These are phyloP conservation scores for Erodium chrysanthum DNA, from an alignment of 441 rosid species.

Conservation along the genomic window DNA sequence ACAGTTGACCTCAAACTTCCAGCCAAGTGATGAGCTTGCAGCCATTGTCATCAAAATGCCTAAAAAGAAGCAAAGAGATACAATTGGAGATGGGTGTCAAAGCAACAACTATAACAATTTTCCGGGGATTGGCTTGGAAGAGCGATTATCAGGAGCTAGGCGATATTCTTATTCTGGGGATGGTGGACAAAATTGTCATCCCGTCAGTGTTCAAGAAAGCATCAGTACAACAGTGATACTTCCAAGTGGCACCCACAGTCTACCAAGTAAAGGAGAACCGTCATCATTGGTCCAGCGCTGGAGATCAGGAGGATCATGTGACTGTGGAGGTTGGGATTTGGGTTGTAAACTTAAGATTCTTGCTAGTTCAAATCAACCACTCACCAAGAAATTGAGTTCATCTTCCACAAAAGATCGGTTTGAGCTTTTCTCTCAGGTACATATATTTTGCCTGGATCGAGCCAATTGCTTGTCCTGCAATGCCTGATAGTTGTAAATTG, in stretches of 20 bases:
- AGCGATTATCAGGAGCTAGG: background rate
- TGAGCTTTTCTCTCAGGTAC: constrained; percentile 65
- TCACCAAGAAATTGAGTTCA: constrained; percentile 25
- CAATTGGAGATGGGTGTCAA: constrained; percentile 6
- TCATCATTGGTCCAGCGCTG: constrained; percentile 79
- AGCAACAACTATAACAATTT: background rate
- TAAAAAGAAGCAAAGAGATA: constrained; percentile 16
- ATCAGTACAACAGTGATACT: constrained; percentile 57
- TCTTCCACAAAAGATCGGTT: constrained; percentile 35
- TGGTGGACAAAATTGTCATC: constrained; percentile 15
- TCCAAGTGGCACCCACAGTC: constrained; percentile 74
- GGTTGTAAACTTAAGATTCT: constrained; percentile 73
- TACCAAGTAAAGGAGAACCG: constrained; percentile 81
- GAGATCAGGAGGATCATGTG: constrained; percentile 88
- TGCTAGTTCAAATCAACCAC: constrained; percentile 31
- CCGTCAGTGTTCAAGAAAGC: constrained; percentile 24
- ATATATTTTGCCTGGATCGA: constrained; percentile 1
- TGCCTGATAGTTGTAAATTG: constrained; percentile 14
- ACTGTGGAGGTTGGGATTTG: constrained; percentile 97
- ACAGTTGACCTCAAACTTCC: constrained; percentile 34
- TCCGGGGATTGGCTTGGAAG: background rate
- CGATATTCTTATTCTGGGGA: constrained; percentile 8
- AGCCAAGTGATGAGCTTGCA: constrained; percentile 66
- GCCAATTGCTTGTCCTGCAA: background rate
- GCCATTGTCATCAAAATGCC: constrained; percentile 70